Conservation (phyloP, 176 grass and related monocot genomes). For the Phoenix roebelenii region DNA sequence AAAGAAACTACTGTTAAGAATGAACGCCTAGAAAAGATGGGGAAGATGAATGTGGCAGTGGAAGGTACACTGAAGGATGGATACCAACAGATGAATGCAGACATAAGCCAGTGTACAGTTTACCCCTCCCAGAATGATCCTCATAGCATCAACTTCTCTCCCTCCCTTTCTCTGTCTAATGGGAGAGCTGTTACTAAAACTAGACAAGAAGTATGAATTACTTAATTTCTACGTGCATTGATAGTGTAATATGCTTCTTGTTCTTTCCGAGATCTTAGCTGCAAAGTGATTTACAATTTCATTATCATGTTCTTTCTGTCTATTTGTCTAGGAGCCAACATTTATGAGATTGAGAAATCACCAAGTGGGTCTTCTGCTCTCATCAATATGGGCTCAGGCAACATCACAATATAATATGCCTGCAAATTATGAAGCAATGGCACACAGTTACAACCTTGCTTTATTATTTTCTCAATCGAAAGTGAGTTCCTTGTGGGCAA, state of each 20-base stretch:
- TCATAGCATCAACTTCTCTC: conserved; percentile 7
- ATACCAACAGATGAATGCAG: conserved; percentile 23
- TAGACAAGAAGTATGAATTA: conserved; percentile 9
- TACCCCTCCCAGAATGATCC: conserved; percentile 12
- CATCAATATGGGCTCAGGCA: conserved; percentile 89
- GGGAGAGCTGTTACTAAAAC: background rate
- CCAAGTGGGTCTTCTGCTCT: conserved; percentile 82
- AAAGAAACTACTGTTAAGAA: conserved; percentile 20
- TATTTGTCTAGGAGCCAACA: conserved; percentile 38
- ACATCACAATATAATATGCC: conserved; percentile 65
- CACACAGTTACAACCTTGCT: conserved; percentile 64
- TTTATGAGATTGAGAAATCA: conserved; percentile 71
- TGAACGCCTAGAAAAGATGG: conserved; percentile 21
- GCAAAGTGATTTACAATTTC: no score
- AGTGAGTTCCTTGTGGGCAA: conserved; percentile 33
- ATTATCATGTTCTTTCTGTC: conserved; percentile 3
- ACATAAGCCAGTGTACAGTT: conserved; percentile 20
- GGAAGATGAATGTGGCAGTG: conserved; percentile 25
- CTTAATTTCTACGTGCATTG: background rate
- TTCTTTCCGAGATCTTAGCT: no score
- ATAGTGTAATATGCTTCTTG: no score
- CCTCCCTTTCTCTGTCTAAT: conserved; percentile 2
- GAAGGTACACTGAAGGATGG: conserved; percentile 15
- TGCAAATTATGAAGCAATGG: conserved; percentile 79
- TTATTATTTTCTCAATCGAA: conserved; percentile 54